A percentile compares a stretch with the other conserved stretches of the same genome.
phyloP scores from a whole-genome alignment of 2,329 filamentous ascomycete genomes.

The Gnomoniopsis sp. region DNA sequence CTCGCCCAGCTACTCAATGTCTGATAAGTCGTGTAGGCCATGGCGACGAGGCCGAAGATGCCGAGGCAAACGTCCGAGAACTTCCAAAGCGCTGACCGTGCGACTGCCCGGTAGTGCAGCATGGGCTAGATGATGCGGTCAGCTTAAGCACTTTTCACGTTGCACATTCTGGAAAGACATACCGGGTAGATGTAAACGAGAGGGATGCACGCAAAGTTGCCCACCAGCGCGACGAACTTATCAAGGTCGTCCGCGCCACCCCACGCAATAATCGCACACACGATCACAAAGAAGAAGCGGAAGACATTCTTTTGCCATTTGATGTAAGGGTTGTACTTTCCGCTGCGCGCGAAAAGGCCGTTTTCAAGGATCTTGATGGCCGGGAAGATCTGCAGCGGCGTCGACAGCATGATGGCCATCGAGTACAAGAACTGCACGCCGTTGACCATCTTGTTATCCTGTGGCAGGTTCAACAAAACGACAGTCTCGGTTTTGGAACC shows the following conservation, averaged over 20 bases:
- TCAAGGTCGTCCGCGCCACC: slow-evolving; percentile 88
- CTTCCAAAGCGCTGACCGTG: slow-evolving; percentile 64
- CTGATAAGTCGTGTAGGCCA: slow-evolving; percentile 86
- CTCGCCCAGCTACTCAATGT: slow-evolving; percentile 84
- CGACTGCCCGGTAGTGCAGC: slow-evolving; percentile 81
- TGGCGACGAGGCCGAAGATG: slow-evolving; percentile 78
- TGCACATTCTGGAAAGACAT: slow-evolving; percentile 39
- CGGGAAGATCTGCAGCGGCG: slow-evolving; percentile 93
- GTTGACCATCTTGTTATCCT: slow-evolving; percentile 94
- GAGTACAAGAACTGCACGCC: slow-evolving; percentile 95
- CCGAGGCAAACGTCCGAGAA: slow-evolving; percentile 72
- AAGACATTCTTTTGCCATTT: slow-evolving; percentile 99
- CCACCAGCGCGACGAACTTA: slow-evolving; percentile 95
- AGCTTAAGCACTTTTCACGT: slow-evolving; percentile 22
- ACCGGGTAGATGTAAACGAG: slow-evolving; percentile 97
- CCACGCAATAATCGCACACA: slow-evolving; percentile 88
- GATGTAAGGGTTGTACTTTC: slow-evolving; percentile 97
- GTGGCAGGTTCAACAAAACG: slow-evolving; percentile 91
- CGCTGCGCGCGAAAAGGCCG: slow-evolving; percentile 86
- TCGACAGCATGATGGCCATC: slow-evolving; percentile 93
- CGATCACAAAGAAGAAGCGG: slow-evolving; percentile 84
- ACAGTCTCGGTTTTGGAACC: slow-evolving; percentile 95
- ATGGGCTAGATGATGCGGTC: slow-evolving; percentile 62
- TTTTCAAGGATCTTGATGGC: slow-evolving; percentile 96
- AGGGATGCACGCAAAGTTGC: slow-evolving; percentile 96